These are phyloP conservation scores for Penicillium paradoxum DNA, from an alignment of 495 filamentous ascomycete genomes.

Conservation along the genomic window DNA sequence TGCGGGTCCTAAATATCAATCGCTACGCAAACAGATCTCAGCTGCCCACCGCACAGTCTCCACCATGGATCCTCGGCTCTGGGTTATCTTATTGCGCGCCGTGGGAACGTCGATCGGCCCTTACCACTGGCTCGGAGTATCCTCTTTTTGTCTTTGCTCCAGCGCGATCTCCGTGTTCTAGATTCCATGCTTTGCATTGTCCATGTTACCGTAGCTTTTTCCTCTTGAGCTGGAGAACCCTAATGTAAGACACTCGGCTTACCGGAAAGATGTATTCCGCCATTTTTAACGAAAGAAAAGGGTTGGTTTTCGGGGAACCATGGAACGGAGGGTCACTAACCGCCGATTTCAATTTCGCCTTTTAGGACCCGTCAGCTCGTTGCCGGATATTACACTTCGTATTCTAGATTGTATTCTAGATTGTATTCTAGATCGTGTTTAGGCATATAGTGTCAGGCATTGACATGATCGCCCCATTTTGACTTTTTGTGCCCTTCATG, in stretches of 20 bases:
- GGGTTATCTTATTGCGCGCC: slow-evolving; percentile 16
- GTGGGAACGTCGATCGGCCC: slow-evolving; percentile 21
- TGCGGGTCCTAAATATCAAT: not conserved
- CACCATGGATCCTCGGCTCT: not conserved
- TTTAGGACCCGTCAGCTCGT: slow-evolving; percentile 6
- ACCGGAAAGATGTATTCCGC: too few relatives aligned
- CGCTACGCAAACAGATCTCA: not conserved
- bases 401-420: too few relatives aligned
- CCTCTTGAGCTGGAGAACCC: too few relatives aligned
- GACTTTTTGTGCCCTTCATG: not conserved
- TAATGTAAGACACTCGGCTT: too few relatives aligned
- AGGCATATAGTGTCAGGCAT: too few relatives aligned
- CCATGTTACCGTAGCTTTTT: not conserved
- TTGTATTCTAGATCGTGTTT: too few relatives aligned
- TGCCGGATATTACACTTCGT: too few relatives aligned
- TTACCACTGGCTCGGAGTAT: slow-evolving; percentile 8
- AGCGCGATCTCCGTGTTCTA: slow-evolving; percentile 1
- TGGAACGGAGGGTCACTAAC: not conserved
- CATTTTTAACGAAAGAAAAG: too few relatives aligned
- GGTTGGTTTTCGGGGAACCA: too few relatives aligned
- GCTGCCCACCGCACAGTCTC: slow-evolving; percentile 4
- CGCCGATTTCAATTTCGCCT: not conserved
- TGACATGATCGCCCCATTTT: not conserved
- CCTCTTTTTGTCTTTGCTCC: slow-evolving; percentile 25
- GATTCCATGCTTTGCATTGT: not conserved